phyloP scores from a whole-genome alignment of 176 grass and related monocot species.

The Thalia dealbata region DNA sequence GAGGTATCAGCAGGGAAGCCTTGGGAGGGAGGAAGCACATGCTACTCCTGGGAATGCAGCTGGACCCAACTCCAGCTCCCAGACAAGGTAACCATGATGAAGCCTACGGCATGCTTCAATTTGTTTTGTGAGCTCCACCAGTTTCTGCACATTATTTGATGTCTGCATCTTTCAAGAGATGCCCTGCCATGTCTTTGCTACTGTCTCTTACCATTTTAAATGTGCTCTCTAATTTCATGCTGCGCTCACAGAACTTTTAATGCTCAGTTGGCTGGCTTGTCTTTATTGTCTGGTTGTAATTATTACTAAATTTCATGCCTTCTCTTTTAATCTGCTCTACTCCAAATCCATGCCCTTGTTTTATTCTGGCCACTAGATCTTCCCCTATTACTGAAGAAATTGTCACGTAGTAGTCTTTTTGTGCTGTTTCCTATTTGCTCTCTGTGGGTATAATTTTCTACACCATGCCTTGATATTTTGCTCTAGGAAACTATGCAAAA shows the following conservation, averaged over 20 bases:
- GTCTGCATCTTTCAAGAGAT: neutral
- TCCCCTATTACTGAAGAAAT: neutral
- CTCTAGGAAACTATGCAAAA: constrained; percentile 24
- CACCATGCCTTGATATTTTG: neutral
- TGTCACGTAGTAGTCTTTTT: neutral
- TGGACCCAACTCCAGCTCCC: constrained; percentile 18
- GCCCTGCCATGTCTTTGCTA: neutral
- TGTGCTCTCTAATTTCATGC: neutral
- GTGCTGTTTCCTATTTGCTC: neutral
- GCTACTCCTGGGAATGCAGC: constrained; percentile 7
- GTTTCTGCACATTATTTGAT: neutral
- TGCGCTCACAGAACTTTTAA: neutral
- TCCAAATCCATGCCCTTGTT: neutral
- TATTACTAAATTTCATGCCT: neutral
- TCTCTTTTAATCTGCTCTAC: constrained; percentile 1
- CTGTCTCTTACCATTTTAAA: neutral
- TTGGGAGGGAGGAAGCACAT: constrained; percentile 37
- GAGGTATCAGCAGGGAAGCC: constrained; percentile 17
- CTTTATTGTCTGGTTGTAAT: neutral
- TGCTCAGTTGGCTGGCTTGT: neutral
- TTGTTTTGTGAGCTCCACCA: neutral
- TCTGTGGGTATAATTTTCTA: constrained; percentile 21
- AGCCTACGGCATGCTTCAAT: neutral
- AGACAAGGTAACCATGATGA: constrained; percentile 19
- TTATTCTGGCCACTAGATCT: neutral